These are phyloP conservation scores for Byssoonygena ceratinophila DNA, from an alignment of 2,329 filamentous ascomycete species.

Conservation along the genomic window DNA sequence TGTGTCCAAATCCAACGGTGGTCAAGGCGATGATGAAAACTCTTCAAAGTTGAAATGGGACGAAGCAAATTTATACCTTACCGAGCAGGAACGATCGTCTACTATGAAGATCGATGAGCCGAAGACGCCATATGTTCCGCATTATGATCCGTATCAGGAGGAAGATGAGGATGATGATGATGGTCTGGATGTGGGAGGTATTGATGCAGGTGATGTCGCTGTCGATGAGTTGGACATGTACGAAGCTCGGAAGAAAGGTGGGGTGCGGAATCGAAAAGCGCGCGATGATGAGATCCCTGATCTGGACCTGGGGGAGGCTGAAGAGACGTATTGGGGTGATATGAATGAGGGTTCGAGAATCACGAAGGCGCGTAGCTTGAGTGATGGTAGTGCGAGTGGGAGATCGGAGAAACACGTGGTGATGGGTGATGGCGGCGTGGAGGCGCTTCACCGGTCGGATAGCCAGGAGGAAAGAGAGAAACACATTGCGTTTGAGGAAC, in stretches of 20 bases:
- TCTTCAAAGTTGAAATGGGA: constrained; percentile 90
- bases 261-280: constrained; percentile 18
- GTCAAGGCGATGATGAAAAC: constrained; percentile 46
- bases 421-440: constrained; percentile 46
- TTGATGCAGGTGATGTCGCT: constrained; percentile 60
- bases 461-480: constrained; percentile 72
- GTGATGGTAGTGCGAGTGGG: constrained; percentile 26
- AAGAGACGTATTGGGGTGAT: constrained; percentile 46
- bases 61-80: constrained; percentile 92
- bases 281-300: constrained; percentile 77
- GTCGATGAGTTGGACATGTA: constrained; percentile 57
- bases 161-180: constrained; percentile 63
- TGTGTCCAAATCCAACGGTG: constrained; percentile 36
- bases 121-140: constrained; percentile 90
- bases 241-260: constrained; percentile 27
- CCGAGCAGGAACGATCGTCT: constrained; percentile 85
- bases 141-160: constrained; percentile 83
- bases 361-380: constrained; percentile 33
- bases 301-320: constrained; percentile 83
- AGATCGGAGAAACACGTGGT: constrained; percentile 65
- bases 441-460: constrained; percentile 40
- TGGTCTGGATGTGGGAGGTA: constrained; percentile 25
- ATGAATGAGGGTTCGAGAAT: constrained; percentile 36
- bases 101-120: constrained; percentile 99
- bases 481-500: constrained; percentile 79